Conservation (phyloP, 2,329 filamentous ascomycete species). For the Metarhizium humberi region DNA sequence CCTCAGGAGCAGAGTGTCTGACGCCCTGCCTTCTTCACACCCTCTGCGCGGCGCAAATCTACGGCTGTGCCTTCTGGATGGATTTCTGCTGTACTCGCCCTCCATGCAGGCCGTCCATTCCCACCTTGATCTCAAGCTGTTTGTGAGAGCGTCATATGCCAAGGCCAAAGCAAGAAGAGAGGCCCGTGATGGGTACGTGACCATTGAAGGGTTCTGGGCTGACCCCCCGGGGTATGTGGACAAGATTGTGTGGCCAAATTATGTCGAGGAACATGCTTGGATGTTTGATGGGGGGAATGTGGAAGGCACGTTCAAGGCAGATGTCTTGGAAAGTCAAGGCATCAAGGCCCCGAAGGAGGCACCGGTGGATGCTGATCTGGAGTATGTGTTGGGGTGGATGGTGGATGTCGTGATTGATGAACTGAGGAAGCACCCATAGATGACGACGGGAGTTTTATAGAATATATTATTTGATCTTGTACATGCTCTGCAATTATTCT, state of each 20-base stretch:
- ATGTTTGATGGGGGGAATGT: slow-evolving; percentile 66
- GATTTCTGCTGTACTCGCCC: slow-evolving; percentile 72
- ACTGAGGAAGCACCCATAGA: slow-evolving; percentile 21
- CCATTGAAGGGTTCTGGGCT: slow-evolving; percentile 83
- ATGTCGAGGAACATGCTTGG: slow-evolving; percentile 71
- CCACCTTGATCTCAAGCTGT: slow-evolving; percentile 66
- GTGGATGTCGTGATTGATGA: slow-evolving; percentile 50
- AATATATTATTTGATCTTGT: neutral
- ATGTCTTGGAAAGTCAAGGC: slow-evolving; percentile 31
- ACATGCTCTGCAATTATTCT: neutral
- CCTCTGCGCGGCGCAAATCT: slow-evolving; percentile 22
- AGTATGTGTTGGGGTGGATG: slow-evolving; percentile 56
- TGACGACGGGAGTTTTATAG: neutral
- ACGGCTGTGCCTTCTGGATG: slow-evolving; percentile 69
- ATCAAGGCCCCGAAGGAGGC: slow-evolving; percentile 40
- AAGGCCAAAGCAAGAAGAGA: slow-evolving; percentile 57
- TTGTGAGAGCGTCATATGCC: slow-evolving; percentile 60
- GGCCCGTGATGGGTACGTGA: slow-evolving; percentile 67
- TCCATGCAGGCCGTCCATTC: slow-evolving; percentile 44
- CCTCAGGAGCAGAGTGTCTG: slow-evolving; percentile 36
- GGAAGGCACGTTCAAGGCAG: slow-evolving; percentile 41
- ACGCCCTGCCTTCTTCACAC: slow-evolving; percentile 35
- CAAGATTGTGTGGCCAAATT: slow-evolving; percentile 92
- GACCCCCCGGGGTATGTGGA: slow-evolving; percentile 94
- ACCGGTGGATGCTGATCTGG: slow-evolving; percentile 47